Percentiles rank a stretch among this genome's conserved stretches.
Evolutionary conservation across 345 rosid genomes (phyloP).

Genomic region (Erysimum cheiranthoides): DNA sequence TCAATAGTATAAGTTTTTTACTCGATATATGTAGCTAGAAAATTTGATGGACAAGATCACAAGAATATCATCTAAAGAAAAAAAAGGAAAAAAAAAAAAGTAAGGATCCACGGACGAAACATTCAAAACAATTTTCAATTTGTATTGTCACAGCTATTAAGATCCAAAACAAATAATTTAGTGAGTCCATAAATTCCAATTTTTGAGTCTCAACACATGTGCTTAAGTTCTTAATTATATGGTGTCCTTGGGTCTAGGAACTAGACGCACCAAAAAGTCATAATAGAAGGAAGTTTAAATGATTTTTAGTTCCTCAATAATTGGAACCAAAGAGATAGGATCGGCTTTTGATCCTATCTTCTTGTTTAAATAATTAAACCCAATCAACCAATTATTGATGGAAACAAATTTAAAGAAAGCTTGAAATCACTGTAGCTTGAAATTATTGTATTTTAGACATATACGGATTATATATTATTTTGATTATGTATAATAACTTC

Average conservation of each 20-base stretch:
- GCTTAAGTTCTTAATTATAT: slow-evolving; percentile 5
- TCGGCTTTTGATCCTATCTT: slow-evolving; percentile 45
- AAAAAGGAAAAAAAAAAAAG: background rate
- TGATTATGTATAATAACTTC: background rate
- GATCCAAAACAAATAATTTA: slow-evolving; percentile 4
- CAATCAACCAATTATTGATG: slow-evolving; percentile 36
- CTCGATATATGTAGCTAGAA: too few species aligned
- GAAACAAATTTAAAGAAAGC: background rate
- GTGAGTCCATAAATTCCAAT: slow-evolving; percentile 7
- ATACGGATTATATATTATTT: background rate
- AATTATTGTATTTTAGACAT: slow-evolving; percentile 10
- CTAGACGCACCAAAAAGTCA: slow-evolving; percentile 33
- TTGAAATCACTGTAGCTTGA: slow-evolving; percentile 13
- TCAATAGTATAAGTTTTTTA: too few species aligned
- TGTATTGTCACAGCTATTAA: slow-evolving; percentile 3
- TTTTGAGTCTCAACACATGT: slow-evolving; percentile 26
- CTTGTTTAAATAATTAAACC: slow-evolving; percentile 34
- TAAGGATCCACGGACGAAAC: slow-evolving; percentile 19
- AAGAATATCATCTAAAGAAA: background rate
- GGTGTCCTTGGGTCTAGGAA: slow-evolving; percentile 41
- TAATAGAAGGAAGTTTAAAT: slow-evolving; percentile 18
- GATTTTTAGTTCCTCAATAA: slow-evolving; percentile 44
- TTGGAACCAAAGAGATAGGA: slow-evolving; percentile 50
- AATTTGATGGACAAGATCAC: background rate
- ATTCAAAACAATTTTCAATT: background rate